Evolutionary conservation across 2,329 filamentous ascomycete genomes (phyloP), one percentile per base, ranked within the genome.

Genomic region (Samsoniella hepiali): DNA sequence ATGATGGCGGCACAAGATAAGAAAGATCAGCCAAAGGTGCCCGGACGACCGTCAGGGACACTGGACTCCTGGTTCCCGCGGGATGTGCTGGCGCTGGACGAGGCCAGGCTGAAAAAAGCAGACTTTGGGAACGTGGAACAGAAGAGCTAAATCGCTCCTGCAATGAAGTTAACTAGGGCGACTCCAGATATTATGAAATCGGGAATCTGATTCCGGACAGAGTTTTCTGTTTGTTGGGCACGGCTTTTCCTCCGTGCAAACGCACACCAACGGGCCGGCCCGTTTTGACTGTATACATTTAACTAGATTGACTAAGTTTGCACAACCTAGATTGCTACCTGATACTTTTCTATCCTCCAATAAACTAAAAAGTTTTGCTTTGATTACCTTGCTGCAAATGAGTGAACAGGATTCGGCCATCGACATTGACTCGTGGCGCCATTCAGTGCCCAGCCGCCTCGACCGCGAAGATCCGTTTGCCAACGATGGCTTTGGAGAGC

Each of bases 1-100:
- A 82, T 82, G 79, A 69, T 84, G 9, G 67, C 77, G 0, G 78
- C 77, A 0, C 74, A 69, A 40, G 75, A 78, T 17, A 64, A 71
- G 0, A 71, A 74, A 2, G 65, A 72, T 3, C 44, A 77, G 34
- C 65, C 67, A 1, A 65, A 65, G 8, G 69, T 65, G 1, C 67
- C 71, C 3, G 79, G 79, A 2, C 69, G 77, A 4, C 78, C 77
- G 0, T 72, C 67, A 0, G 79, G 78, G 0, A 69, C 58, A 40
- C 62, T 81, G 63, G 65, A 56, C 1, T 72, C 75, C 22, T 81
- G 79, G 79, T 78, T 80, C 49, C 78, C 79, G 0, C 29, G 38
- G 5, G 75, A 79, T 49, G 58, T 79, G 31, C 34, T 74, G 38
- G 64, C 51, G 13, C 65, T 77, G 31, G 72, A 75, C 13, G 60